phyloP scores from a whole-genome alignment of 169 alveolate genomes.

The Plasmodium ovale region DNA sequence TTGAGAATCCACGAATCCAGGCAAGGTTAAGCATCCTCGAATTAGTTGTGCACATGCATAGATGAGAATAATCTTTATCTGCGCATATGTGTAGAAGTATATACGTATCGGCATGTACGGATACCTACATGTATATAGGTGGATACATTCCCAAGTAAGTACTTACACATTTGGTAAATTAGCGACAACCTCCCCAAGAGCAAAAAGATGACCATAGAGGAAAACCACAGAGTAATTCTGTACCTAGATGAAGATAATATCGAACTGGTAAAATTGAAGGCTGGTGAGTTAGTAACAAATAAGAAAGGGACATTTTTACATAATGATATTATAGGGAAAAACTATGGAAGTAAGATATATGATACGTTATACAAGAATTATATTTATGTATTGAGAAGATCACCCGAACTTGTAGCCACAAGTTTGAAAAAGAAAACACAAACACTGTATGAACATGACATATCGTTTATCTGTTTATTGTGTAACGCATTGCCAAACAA shows the following conservation, averaged over 20 bases:
- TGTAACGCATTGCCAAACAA: slow-evolving; percentile 91
- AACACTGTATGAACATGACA: slow-evolving; percentile 92
- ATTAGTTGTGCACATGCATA: too few species aligned
- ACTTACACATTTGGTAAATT: too few species aligned
- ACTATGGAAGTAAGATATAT: slow-evolving; percentile 78
- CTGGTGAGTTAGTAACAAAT: slow-evolving; percentile 18
- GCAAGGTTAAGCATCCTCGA: too few species aligned
- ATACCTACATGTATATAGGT: neutral
- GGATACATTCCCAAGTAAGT: neutral
- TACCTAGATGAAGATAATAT: slow-evolving; percentile 54
- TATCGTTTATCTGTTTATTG: slow-evolving; percentile 89
- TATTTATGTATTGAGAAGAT: slow-evolving; percentile 62
- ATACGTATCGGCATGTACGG: too few species aligned
- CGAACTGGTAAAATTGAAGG: slow-evolving; percentile 34
- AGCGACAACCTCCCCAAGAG: too few species aligned
- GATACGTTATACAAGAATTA: slow-evolving; percentile 55
- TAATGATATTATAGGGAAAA: slow-evolving; percentile 71
- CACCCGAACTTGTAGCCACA: slow-evolving; percentile 87
- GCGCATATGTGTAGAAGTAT: neutral
- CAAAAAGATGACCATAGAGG: slow-evolving; percentile 25
- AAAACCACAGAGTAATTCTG: slow-evolving; percentile 48
- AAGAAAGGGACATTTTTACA: slow-evolving; percentile 71
- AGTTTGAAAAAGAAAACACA: slow-evolving; percentile 89
- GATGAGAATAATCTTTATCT: too few species aligned
- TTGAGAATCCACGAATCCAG: too few species aligned